phyloP scores from a whole-genome alignment of 345 rosid species.

The Citrus cavaleriei region DNA sequence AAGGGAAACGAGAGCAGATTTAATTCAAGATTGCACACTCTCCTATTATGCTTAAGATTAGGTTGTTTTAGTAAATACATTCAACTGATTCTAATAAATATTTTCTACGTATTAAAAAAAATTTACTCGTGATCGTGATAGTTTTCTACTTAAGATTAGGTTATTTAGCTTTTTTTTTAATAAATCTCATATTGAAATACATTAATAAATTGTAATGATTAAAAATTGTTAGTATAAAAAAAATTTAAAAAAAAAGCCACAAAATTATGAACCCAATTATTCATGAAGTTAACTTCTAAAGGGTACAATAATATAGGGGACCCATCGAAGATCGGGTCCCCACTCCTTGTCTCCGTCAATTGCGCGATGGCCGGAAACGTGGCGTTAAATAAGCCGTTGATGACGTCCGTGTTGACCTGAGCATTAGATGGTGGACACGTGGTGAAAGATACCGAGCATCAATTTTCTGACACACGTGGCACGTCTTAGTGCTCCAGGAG shows the following conservation, averaged over 20 bases:
- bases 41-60: too few relatives aligned
- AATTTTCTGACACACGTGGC: neutral
- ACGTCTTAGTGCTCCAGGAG: neutral
- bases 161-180: too few relatives aligned
- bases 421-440: neutral
- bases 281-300: neutral
- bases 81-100: too few relatives aligned
- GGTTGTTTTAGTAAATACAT: too few relatives aligned
- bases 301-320: neutral
- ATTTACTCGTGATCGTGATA: too few relatives aligned
- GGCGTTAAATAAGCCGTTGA: constrained; percentile 8
- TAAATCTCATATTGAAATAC: too few relatives aligned
- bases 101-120: too few relatives aligned
- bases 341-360: neutral
- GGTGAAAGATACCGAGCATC: neutral
- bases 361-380: neutral
- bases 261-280: neutral
- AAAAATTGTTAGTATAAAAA: too few relatives aligned
- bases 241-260: neutral
- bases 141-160: too few relatives aligned
- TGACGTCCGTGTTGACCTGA: constrained; percentile 9
- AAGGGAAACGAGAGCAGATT: too few relatives aligned
- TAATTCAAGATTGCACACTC: too few relatives aligned
- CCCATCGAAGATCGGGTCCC: neutral
- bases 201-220: too few relatives aligned